A percentile compares a stretch with the other conserved stretches of the same genome.
phyloP scores from a whole-genome alignment of 2,329 filamentous ascomycete species.

The Fusarium nelsonii region DNA sequence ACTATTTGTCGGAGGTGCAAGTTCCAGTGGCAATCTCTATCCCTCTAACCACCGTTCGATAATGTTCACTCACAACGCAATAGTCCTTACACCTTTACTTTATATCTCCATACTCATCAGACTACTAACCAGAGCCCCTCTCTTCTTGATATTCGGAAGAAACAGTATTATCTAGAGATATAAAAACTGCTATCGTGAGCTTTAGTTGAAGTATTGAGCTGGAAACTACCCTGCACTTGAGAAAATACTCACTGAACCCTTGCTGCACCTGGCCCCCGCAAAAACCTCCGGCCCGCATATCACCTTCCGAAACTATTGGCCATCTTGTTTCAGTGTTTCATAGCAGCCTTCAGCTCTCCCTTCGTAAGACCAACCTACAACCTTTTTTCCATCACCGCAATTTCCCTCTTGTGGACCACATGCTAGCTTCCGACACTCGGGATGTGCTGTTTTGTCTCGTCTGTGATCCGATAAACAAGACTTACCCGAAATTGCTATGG shows the following conservation, averaged over 20 bases:
- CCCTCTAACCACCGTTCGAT: background rate
- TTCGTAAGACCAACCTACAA: conserved; percentile 23
- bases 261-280: conserved; percentile 8
- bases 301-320: background rate
- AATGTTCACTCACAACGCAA: too few species aligned
- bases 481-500: background rate
- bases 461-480: background rate
- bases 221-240: conserved; percentile 14
- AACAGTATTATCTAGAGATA: background rate
- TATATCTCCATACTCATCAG: too few species aligned
- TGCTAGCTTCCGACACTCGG: background rate
- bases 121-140: rapidly evolving
- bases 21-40: background rate
- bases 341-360: conserved; percentile 35
- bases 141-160: too few species aligned
- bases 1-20: background rate
- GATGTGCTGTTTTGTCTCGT: conserved; percentile 1
- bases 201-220: background rate
- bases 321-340: conserved; percentile 21
- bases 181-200: background rate
- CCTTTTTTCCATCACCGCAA: conserved; percentile 12
- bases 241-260: background rate
- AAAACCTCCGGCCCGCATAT: conserved; percentile 27
- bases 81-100: too few species aligned
- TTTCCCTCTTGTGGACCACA: conserved; percentile 12